Evolutionary conservation across 495 filamentous ascomycete species (phyloP).

Genomic region (Neurospora intermedia): DNA sequence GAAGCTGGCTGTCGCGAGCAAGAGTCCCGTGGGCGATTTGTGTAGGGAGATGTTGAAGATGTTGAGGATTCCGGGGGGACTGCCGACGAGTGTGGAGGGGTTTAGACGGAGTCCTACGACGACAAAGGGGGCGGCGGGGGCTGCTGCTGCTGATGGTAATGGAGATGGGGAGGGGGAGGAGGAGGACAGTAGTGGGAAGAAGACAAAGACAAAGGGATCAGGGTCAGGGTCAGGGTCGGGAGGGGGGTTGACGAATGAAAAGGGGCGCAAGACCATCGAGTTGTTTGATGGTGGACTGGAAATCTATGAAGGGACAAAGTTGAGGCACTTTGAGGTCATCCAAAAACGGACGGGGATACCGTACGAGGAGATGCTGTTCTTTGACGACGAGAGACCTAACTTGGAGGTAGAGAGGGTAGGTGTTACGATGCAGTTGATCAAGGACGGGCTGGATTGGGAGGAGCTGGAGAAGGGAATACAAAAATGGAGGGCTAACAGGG

Average conservation of each 20-base stretch:
- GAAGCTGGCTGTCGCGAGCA: constrained; percentile 65
- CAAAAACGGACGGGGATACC: constrained; percentile 52
- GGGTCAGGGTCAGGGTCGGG: not conserved
- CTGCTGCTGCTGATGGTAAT: not conserved
- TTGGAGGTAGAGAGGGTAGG: constrained; percentile 74
- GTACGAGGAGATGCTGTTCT: constrained; percentile 88
- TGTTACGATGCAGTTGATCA: constrained; percentile 71
- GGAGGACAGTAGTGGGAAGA: not conserved
- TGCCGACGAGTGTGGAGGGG: not conserved
- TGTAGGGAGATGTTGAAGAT: constrained; percentile 70
- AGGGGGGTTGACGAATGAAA: constrained; percentile 12
- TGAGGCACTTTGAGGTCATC: constrained; percentile 67
- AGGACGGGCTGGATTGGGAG: constrained; percentile 64
- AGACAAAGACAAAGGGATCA: constrained; percentile 1
- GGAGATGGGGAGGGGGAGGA: not conserved
- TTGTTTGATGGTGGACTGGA: constrained; percentile 74
- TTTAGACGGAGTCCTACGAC: not conserved
- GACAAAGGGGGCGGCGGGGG: not conserved
- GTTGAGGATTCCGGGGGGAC: constrained; percentile 41
- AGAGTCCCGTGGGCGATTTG: constrained; percentile 70
- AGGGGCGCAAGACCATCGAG: constrained; percentile 49
- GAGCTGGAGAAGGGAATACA: constrained; percentile 72
- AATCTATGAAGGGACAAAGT: constrained; percentile 84
- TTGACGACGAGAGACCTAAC: constrained; percentile 88
- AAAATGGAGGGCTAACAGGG: constrained; percentile 65